phyloP scores from a whole-genome alignment of 2,329 filamentous ascomycete species.

The Bipolaris gigantea region DNA sequence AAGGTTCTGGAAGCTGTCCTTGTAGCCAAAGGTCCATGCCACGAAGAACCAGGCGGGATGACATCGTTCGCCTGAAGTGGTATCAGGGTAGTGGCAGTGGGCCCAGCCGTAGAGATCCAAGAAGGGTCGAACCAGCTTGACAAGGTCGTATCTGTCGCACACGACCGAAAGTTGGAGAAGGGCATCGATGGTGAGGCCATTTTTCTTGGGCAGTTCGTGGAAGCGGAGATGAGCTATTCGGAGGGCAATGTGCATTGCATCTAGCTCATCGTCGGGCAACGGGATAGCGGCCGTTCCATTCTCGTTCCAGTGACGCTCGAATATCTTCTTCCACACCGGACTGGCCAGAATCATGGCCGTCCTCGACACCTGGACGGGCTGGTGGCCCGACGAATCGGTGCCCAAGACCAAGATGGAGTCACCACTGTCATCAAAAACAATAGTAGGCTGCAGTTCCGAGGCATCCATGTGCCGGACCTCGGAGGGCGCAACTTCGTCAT shows the following conservation, averaged over 20 bases:
- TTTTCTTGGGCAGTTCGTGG: constrained; percentile 8
- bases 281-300: constrained; percentile 24
- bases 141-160: constrained; percentile 37
- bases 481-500: constrained; percentile 2
- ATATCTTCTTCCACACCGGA: constrained; percentile 26
- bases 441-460: constrained; percentile 8
- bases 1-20: constrained; percentile 13
- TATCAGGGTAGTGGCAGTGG: constrained; percentile 8
- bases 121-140: constrained; percentile 28
- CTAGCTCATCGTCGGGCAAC: constrained; percentile 19
- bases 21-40: constrained; percentile 22
- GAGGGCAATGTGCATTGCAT: constrained; percentile 8
- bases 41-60: constrained; percentile 17
- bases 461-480: constrained; percentile 2
- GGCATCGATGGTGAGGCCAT: constrained; percentile 16
- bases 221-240: constrained; percentile 12
- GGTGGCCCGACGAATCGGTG: constrained; percentile 4
- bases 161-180: constrained; percentile 32
- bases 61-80: background rate
- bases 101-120: constrained; percentile 19
- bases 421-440: constrained; percentile 10
- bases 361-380: constrained; percentile 17
- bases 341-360: constrained; percentile 20
- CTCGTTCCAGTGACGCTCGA: constrained; percentile 15
- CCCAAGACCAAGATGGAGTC: constrained; percentile 14